Evolutionary conservation across 768 basidiomycete species (phyloP), one percentile per base, ranked within the genome.

Genomic region (Suillus americanus): DNA sequence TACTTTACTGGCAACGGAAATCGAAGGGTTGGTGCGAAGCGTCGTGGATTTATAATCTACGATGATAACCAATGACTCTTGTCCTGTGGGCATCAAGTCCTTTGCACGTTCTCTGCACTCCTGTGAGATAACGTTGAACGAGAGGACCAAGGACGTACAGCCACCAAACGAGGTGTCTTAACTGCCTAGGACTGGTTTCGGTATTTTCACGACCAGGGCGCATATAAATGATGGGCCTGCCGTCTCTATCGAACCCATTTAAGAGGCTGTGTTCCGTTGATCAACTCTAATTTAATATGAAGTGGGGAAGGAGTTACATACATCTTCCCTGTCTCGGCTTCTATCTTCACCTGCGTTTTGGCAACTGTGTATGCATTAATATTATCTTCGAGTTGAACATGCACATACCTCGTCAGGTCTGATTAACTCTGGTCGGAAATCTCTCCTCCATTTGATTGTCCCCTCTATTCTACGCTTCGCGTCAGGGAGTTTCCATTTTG

Each of bases 321-420:
- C 94, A 96, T 94, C 77, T 96, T 96, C 18, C 93, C 94, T 0
- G 91, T 92, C 77, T 92, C 86, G 60, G 88, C 86, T 74, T 95
- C 94, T 40, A 90, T 83, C 69, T 85, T 86, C 67, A 91, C 87
- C 80, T 81, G 55, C n/a, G 66, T 41, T 30, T 59, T 59, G 40
- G 12, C 20, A n/a, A 62, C 13, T 38, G 25, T 40, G 6, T 62
- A 41, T 28, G 38, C 35, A 33, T 38, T 46, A 43, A 43, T 28
- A 20, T 51, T 35, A 38, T 55, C 41, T 53, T 60, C 40, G 57
- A 56, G 20, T 25, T 62, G 30, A 69, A 63, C 7, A 35, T 46
- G 14, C 30, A 60, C 60, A 18, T 60, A 86, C 85, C 68, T 95
- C 93, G 50, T 89, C 90, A 4, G 92, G 92, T 5, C 83, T 80